A percentile compares a stretch with the other conserved stretches of the same genome.
Conservation (phyloP, 106 monocot genomes). For the Platanthera guangdongensis region DNA sequence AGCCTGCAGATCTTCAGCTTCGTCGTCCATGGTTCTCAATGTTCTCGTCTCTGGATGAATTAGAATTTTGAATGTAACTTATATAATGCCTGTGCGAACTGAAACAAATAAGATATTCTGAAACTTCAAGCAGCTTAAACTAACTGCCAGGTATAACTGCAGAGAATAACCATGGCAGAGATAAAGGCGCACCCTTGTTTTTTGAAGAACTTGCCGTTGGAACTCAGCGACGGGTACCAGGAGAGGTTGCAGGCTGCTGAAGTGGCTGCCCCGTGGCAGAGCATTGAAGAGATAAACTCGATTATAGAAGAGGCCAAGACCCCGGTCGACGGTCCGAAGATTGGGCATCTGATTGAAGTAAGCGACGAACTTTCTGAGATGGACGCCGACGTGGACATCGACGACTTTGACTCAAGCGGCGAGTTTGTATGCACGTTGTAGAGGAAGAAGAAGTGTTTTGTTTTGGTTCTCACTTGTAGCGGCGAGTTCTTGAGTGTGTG, state of each 20-base stretch:
- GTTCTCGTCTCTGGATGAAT: too few relatives aligned
- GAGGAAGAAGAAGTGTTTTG: background rate
- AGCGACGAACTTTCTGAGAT: slow-evolving; percentile 53
- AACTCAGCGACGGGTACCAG: slow-evolving; percentile 44
- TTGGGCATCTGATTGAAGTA: slow-evolving; percentile 27
- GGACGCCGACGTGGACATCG: slow-evolving; percentile 57
- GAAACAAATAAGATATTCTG: background rate
- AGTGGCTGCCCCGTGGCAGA: slow-evolving; percentile 29
- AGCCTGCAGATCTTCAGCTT: background rate
- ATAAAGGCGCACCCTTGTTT: slow-evolving; percentile 75
- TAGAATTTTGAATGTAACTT: background rate
- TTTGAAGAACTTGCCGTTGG: slow-evolving; percentile 49
- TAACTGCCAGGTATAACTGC: slow-evolving; percentile 2
- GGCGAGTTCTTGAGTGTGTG: background rate
- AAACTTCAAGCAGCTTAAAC: background rate
- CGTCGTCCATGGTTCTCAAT: too few relatives aligned
- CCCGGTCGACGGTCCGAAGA: slow-evolving; percentile 20
- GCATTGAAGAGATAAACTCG: slow-evolving; percentile 51
- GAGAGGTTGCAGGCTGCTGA: slow-evolving; percentile 10
- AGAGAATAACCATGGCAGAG: slow-evolving; percentile 73
- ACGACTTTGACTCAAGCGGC: slow-evolving; percentile 72
- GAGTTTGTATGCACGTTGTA: slow-evolving; percentile 32
- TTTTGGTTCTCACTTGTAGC: background rate
- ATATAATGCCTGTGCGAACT: background rate
- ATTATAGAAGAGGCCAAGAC: slow-evolving; percentile 68